Percentiles rank a stretch among this genome's conserved stretches.
phyloP scores from a whole-genome alignment of 176 grass and related monocot genomes.

The Aegilops longissima region DNA sequence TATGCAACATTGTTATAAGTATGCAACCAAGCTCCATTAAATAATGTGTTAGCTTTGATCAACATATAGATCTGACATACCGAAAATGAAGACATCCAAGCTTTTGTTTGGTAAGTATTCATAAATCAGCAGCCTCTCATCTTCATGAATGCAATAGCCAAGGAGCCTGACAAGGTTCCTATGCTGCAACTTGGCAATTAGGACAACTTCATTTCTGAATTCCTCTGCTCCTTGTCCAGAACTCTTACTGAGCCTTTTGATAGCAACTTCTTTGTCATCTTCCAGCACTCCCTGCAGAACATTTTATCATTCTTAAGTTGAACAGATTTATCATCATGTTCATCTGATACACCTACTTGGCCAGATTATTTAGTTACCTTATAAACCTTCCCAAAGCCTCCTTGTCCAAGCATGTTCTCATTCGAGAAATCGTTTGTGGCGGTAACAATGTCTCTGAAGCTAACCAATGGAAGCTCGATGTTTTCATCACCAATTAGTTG shows the following conservation, averaged over 20 bases:
- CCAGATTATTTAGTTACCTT: conserved; percentile 17
- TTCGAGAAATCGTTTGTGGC: conserved; percentile 53
- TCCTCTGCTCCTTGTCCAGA: conserved; percentile 52
- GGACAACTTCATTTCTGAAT: conserved; percentile 47
- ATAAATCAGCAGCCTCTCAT: conserved; percentile 49
- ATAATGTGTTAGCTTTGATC: not conserved
- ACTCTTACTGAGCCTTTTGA: conserved; percentile 48
- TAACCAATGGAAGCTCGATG: conserved; percentile 39
- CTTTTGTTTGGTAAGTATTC: conserved; percentile 48
- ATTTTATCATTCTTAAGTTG: not conserved
- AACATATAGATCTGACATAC: not conserved
- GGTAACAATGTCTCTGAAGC: conserved; percentile 32
- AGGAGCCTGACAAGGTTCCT: conserved; percentile 47
- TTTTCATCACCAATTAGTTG: conserved; percentile 30
- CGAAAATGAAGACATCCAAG: conserved; percentile 37
- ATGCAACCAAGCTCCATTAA: not conserved
- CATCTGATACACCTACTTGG: not conserved
- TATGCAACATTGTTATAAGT: not conserved
- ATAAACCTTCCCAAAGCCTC: conserved; percentile 56
- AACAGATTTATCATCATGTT: not conserved
- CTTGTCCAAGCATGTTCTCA: conserved; percentile 40
- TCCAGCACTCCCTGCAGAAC: conserved; percentile 23
- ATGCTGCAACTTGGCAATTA: conserved; percentile 48
- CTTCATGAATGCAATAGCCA: conserved; percentile 42
- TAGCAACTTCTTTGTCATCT: conserved; percentile 30